These are phyloP conservation scores for Cercophora samala DNA, from an alignment of 495 filamentous ascomycete species.

Conservation along the genomic window DNA sequence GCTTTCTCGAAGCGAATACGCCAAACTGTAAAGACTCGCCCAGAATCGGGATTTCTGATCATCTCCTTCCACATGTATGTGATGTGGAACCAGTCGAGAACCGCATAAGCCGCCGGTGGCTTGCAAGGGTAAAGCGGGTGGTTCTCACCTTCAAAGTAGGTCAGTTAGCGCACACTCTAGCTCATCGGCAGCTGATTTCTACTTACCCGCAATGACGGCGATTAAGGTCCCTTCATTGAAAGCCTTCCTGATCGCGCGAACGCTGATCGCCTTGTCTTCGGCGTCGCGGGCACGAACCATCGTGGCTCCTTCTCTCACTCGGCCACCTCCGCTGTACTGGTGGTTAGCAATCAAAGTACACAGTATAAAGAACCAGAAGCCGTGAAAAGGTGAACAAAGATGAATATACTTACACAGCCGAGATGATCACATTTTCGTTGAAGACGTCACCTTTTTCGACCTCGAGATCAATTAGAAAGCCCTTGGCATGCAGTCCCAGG, in stretches of 20 bases:
- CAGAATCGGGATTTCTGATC: constrained; percentile 13
- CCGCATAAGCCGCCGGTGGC: constrained; percentile 62
- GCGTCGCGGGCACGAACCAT: constrained; percentile 45
- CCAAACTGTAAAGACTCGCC: constrained; percentile 40
- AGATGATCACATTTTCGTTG: constrained; percentile 63
- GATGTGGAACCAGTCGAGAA: constrained; percentile 70
- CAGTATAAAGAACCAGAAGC: not conserved
- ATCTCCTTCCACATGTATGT: constrained; percentile 72
- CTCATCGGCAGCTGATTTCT: not conserved
- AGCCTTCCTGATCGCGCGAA: constrained; percentile 39
- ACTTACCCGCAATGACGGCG: constrained; percentile 59
- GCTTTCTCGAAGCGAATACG: constrained; percentile 72
- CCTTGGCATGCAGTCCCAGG: constrained; percentile 44
- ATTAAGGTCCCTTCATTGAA: constrained; percentile 42
- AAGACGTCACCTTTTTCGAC: constrained; percentile 56
- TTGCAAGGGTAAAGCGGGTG: constrained; percentile 52
- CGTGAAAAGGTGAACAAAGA: not conserved
- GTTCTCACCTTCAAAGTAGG: constrained; percentile 42
- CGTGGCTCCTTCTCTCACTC: constrained; percentile 37
- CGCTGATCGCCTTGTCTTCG: constrained; percentile 28
- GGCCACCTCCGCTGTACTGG: constrained; percentile 52
- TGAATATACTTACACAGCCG: constrained; percentile 55
- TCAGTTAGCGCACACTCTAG: constrained; percentile 19
- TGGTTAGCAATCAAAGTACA: constrained; percentile 9
- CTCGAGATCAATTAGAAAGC: constrained; percentile 62